Conservation (phyloP, 257 asterid genomes). For the Solanum paucissectum region DNA sequence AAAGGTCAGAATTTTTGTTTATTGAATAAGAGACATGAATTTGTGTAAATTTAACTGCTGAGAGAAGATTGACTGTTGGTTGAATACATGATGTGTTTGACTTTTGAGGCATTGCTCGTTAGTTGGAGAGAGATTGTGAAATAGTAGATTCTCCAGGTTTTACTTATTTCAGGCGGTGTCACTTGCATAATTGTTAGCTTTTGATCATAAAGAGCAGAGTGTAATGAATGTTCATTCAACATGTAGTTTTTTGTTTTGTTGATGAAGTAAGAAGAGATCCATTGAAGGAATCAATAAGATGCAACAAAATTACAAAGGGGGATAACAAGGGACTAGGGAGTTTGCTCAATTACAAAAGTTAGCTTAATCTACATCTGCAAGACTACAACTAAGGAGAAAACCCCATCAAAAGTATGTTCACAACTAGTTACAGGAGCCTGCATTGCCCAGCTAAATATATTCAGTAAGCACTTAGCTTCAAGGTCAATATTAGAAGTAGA, state of each 20-base stretch:
- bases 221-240: background rate
- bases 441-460: background rate
- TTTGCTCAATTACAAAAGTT: background rate
- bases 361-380: background rate
- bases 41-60: background rate
- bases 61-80: background rate
- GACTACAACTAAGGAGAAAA: background rate
- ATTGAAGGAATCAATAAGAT: background rate
- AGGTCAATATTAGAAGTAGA: background rate
- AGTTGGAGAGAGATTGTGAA: background rate
- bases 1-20: slow-evolving; percentile 1
- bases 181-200: background rate
- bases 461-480: background rate
- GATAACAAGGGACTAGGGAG: background rate
- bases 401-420: background rate
- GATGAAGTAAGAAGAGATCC: background rate
- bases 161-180: background rate
- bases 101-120: background rate
- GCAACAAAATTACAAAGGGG: background rate
- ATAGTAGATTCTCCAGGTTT: background rate
- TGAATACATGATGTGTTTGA: background rate
- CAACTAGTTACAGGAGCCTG: background rate
- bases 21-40: background rate
- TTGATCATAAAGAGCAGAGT: background rate
- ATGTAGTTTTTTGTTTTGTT: background rate